phyloP scores from a whole-genome alignment of 2,329 filamentous ascomycete genomes.

The Aspergillus felis region DNA sequence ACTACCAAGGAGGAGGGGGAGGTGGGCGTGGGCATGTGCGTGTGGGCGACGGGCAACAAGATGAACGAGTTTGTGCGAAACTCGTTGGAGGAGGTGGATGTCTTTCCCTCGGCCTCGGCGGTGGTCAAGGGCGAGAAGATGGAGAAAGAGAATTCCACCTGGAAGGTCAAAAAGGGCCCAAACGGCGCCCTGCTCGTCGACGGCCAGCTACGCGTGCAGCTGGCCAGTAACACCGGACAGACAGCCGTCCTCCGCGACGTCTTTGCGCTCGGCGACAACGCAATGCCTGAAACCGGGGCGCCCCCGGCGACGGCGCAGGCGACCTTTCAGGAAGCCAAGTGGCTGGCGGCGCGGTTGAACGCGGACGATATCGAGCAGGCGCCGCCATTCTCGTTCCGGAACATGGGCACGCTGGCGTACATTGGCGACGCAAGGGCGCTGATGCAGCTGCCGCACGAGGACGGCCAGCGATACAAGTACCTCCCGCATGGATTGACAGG shows the following conservation, averaged over 20 bases:
- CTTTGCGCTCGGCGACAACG: conserved; percentile 55
- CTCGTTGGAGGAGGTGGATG: conserved; percentile 26
- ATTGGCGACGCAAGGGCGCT: conserved; percentile 56
- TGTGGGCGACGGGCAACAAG: conserved; percentile 49
- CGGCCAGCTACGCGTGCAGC: conserved; percentile 52
- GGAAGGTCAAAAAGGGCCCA: conserved; percentile 50
- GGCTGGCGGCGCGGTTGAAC: conserved; percentile 55
- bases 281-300: conserved; percentile 47
- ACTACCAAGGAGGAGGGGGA: conserved; percentile 56
- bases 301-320: conserved; percentile 59
- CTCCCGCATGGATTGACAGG: conserved; percentile 38
- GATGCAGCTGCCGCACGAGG: conserved; percentile 46
- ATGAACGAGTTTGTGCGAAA: conserved; percentile 32
- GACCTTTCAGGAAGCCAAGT: conserved; percentile 55
- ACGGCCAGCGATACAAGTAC: conserved; percentile 18
- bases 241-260: conserved; percentile 50
- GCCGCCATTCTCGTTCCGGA: conserved; percentile 51
- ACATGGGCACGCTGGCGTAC: conserved; percentile 58
- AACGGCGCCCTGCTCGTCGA: conserved; percentile 53
- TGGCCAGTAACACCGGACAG: conserved; percentile 37
- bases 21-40: conserved; percentile 56
- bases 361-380: conserved; percentile 37
- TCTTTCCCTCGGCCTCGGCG: conserved; percentile 31
- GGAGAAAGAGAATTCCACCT: conserved; percentile 24
- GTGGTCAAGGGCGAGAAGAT: conserved; percentile 17